These are phyloP conservation scores for Naganishia liquefaciens DNA, from an alignment of 1,284 basidiomycete genomes.

Conservation along the genomic window DNA sequence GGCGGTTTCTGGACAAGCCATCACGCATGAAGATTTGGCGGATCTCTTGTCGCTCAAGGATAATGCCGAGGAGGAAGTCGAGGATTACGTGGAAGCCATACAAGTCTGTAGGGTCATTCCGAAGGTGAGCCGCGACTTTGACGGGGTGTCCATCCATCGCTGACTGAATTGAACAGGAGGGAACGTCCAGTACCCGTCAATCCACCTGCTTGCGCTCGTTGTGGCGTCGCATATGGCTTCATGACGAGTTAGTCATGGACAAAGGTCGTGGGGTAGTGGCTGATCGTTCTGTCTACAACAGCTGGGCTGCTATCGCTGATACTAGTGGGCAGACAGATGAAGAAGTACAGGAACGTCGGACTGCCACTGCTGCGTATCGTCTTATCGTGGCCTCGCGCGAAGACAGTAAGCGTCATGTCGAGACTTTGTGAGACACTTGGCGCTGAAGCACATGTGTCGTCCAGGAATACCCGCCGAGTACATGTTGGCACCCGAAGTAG, in stretches of 20 bases:
- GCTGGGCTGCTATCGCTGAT: slow-evolving; percentile 69
- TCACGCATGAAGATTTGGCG: slow-evolving; percentile 57
- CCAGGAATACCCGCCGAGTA: slow-evolving; percentile 11
- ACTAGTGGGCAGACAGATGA: slow-evolving; percentile 70
- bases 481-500: slow-evolving; percentile 17
- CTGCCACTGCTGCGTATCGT: slow-evolving; percentile 67
- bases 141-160: not conserved
- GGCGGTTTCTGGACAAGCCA: slow-evolving; percentile 49
- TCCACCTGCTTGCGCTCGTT: slow-evolving; percentile 11
- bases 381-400: slow-evolving; percentile 12
- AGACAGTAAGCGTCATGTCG: slow-evolving; percentile 1
- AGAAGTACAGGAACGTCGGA: slow-evolving; percentile 66
- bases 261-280: slow-evolving; percentile 16
- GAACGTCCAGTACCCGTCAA: slow-evolving; percentile 5
- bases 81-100: slow-evolving; percentile 56
- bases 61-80: slow-evolving; percentile 46
- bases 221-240: slow-evolving; percentile 22
- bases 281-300: slow-evolving; percentile 45
- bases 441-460: not conserved
- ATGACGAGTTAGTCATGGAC: slow-evolving; percentile 5
- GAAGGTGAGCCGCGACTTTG: slow-evolving; percentile 3
- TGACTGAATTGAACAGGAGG: slow-evolving; percentile 1
- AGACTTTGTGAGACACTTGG: not conserved
- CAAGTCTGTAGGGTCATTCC: slow-evolving; percentile 44
- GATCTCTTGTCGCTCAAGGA: slow-evolving; percentile 60